phyloP scores from a whole-genome alignment of 177 flowering plant species.

The Vitis hybrid region DNA sequence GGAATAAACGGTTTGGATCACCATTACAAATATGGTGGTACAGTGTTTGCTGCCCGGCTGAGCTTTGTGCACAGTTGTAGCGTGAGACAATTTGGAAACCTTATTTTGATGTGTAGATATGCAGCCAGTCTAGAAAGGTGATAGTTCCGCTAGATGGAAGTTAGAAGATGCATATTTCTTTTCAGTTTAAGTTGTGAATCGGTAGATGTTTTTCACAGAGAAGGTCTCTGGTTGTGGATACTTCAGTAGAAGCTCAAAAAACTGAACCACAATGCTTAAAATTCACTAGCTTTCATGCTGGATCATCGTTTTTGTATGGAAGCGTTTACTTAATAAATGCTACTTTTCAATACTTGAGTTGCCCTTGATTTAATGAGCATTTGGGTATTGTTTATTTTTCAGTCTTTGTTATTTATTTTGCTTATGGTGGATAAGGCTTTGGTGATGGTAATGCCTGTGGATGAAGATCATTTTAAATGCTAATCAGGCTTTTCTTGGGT shows the following conservation, averaged over 20 bases:
- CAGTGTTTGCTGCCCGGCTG: slow-evolving; percentile 18
- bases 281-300: neutral
- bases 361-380: neutral
- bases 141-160: neutral
- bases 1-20: slow-evolving; percentile 1
- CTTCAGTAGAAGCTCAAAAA: neutral
- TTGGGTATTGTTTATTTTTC: too few species aligned
- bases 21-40: neutral
- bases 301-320: neutral
- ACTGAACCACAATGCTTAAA: neutral
- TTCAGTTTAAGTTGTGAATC: slow-evolving; percentile 10
- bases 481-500: too few species aligned
- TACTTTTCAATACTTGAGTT: neutral
- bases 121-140: slow-evolving; percentile 3
- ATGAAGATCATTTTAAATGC: too few species aligned
- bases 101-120: slow-evolving; percentile 11
- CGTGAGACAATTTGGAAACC: slow-evolving; percentile 3
- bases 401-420: too few species aligned
- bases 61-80: slow-evolving; percentile 22
- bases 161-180: neutral
- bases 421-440: too few species aligned
- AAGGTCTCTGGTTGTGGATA: neutral
- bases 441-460: too few species aligned
- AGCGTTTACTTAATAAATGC: neutral
- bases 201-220: neutral